A percentile compares a stretch with the other conserved stretches of the same genome.
Conservation (phyloP, 345 rosid genomes). For the Rubroshorea leprosula region DNA sequence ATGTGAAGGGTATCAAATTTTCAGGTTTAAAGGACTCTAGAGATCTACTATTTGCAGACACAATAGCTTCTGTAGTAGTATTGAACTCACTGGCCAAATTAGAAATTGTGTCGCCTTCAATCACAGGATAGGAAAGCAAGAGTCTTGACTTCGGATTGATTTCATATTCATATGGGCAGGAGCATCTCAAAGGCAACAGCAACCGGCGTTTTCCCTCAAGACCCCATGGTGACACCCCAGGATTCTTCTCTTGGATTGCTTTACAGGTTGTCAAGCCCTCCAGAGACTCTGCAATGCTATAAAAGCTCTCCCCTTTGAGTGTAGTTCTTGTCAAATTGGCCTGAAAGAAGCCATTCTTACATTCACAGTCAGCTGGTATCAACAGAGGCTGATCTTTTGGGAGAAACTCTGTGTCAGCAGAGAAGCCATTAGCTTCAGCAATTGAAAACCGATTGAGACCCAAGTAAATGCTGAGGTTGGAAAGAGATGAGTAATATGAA, state of each 20-base stretch:
- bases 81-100: slow-evolving; percentile 55
- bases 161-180: slow-evolving; percentile 45
- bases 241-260: slow-evolving; percentile 51
- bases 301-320: slow-evolving; percentile 57
- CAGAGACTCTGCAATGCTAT: slow-evolving; percentile 48
- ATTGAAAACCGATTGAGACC: slow-evolving; percentile 36
- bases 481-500: slow-evolving; percentile 49
- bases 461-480: slow-evolving; percentile 51
- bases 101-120: slow-evolving; percentile 46
- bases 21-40: slow-evolving; percentile 26
- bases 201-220: slow-evolving; percentile 38
- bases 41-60: slow-evolving; percentile 51
- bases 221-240: slow-evolving; percentile 35
- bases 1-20: slow-evolving; percentile 35
- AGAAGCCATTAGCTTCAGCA: slow-evolving; percentile 44
- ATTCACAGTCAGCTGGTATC: slow-evolving; percentile 59
- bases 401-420: slow-evolving; percentile 48
- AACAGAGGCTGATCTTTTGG: slow-evolving; percentile 39
- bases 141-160: slow-evolving; percentile 24
- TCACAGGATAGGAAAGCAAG: slow-evolving; percentile 58
- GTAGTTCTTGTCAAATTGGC: slow-evolving; percentile 45
- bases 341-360: slow-evolving; percentile 48
- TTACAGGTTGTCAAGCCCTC: slow-evolving; percentile 69
- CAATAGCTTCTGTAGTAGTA: slow-evolving; percentile 53
- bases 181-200: slow-evolving; percentile 52